Percentiles rank a stretch among this genome's conserved stretches.
Conservation (phyloP, 164 flowering plant species). For the Aristolochia contorta region DNA sequence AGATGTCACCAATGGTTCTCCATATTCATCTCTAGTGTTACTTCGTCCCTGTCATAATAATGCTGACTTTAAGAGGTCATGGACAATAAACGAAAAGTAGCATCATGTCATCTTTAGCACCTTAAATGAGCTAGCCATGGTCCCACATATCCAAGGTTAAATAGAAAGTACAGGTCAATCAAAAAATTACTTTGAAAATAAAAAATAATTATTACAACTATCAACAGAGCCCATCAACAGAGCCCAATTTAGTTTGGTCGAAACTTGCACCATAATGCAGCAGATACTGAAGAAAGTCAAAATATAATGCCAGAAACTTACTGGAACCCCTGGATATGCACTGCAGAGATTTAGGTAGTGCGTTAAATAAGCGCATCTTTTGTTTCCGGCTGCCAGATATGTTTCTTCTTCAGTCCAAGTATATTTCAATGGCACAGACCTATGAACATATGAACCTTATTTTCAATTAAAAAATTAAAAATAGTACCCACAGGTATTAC, state of each 20-base stretch:
- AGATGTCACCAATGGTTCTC: conserved; percentile 81
- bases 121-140: not conserved
- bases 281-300: not conserved
- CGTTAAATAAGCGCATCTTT: conserved; percentile 28
- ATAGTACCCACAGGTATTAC: too few species aligned
- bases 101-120: not conserved
- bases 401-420: conserved; percentile 61
- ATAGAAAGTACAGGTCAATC: too few species aligned
- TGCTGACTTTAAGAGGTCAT: not conserved
- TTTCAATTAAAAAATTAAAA: too few species aligned
- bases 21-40: conserved; percentile 45
- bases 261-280: not conserved
- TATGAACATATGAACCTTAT: conserved; percentile 5
- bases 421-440: conserved; percentile 19
- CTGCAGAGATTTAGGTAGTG: conserved; percentile 49
- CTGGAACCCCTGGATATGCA: conserved; percentile 66
- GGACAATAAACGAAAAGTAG: not conserved
- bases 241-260: not conserved
- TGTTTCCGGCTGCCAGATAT: conserved; percentile 53
- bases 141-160: not conserved
- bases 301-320: conserved; percentile 10
- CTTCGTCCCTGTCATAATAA: conserved; percentile 15
- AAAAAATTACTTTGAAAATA: too few species aligned
- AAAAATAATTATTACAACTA: not conserved
- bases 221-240: too few species aligned